A percentile compares a stretch with the other conserved stretches of the same genome.
phyloP scores from a whole-genome alignment of 768 basidiomycete genomes.

The Mycena polygramma region DNA sequence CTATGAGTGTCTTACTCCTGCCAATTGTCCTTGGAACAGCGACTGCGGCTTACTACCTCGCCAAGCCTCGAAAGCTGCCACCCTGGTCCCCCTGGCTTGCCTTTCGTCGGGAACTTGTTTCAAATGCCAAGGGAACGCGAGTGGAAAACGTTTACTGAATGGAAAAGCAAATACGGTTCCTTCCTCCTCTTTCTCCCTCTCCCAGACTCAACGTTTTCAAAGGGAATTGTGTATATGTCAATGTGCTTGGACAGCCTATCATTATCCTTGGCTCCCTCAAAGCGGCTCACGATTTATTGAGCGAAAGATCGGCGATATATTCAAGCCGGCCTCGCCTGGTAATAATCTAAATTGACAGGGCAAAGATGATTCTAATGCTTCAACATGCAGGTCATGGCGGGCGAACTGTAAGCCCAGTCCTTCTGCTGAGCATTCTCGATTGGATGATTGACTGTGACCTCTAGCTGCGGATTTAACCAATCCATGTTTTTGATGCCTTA shows the following conservation, averaged over 20 bases:
- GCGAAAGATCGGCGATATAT: conserved; percentile 16
- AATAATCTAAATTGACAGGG: background rate
- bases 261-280: conserved; percentile 11
- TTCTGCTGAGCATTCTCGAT: background rate
- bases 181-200: too few relatives aligned
- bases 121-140: too few relatives aligned
- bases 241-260: conserved; percentile 19
- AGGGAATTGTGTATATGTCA: conserved; percentile 23
- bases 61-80: too few relatives aligned
- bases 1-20: too few relatives aligned
- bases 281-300: conserved; percentile 14
- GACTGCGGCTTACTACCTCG: too few relatives aligned
- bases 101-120: too few relatives aligned
- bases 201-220: too few relatives aligned
- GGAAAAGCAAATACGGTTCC: too few relatives aligned
- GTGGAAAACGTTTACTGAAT: too few relatives aligned
- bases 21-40: too few relatives aligned
- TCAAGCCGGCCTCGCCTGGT: conserved; percentile 13
- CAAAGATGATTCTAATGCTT: background rate
- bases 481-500: conserved; percentile 25
- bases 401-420: conserved; percentile 13
- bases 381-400: conserved; percentile 17
- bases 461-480: too few relatives aligned
- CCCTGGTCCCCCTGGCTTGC: too few relatives aligned
- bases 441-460: conserved; percentile 5